Evolutionary conservation across 148 eudicot genomes (phyloP).

Genomic region (Spergularia bocconei): DNA sequence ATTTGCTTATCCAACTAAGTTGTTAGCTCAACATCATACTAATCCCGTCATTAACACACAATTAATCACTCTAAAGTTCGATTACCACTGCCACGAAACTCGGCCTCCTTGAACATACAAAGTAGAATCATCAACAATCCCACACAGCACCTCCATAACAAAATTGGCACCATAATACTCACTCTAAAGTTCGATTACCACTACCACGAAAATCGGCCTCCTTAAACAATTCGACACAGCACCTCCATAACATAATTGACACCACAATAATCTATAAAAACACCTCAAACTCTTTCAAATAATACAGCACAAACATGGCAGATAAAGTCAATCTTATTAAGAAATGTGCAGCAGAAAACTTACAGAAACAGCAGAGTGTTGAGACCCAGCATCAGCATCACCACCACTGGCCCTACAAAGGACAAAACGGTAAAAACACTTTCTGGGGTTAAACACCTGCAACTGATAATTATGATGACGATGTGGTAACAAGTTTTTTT

Average conservation of each 20-base stretch:
- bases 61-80: neutral
- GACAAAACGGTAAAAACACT: conserved; percentile 17
- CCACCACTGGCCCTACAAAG: conserved; percentile 38
- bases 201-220: no score
- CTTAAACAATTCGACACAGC: neutral
- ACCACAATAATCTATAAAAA: no score
- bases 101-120: no score
- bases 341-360: conserved; percentile 18
- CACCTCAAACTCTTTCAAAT: no score
- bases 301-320: neutral
- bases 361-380: conserved; percentile 49
- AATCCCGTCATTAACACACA: neutral
- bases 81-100: neutral
- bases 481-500: conserved; percentile 12
- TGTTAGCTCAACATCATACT: neutral
- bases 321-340: no score
- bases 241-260: no score
- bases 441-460: conserved; percentile 23
- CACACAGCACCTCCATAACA: no score
- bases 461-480: neutral
- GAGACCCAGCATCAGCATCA: conserved; percentile 33
- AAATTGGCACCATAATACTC: neutral
- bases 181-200: neutral
- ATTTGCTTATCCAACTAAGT: neutral
- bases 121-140: no score